Evolutionary conservation across 106 monocot species (phyloP), one percentile per base, ranked within the genome.

Genomic region (Phalaenopsis aphrodite): DNA sequence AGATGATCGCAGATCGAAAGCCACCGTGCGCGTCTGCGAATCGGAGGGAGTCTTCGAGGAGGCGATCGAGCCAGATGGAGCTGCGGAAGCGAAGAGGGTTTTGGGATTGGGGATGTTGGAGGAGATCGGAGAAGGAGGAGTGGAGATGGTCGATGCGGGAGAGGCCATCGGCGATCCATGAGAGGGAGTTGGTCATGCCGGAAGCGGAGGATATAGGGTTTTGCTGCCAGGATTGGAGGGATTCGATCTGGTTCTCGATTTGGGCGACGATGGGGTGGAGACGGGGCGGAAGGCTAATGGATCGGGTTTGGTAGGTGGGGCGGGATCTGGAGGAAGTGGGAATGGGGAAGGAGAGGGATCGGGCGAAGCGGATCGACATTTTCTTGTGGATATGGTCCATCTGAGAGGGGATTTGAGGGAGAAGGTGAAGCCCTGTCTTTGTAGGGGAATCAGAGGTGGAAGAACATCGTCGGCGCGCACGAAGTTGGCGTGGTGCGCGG

Each of bases 11-110:
- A 36, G 78, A 79, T 8, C 87, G 82, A 82, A 97, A 89, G 24
- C 76, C 78, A 8, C 86, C 89, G 67, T 90, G 82, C 46, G 84
- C 83, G 72, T 97, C 96, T 38, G 85, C 88, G 58, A 94, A 79
- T 56, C 64, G 78, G 76, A 98, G 94, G 83, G 87, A 89, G 80
- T 89, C 86, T 37, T 92, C 94, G 15, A 94, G 92, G 55, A 92
- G 85, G 19, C 58, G 23, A 2, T 89, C 84, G 38, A 81, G 68
- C 76, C 77, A 81, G 2, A 77, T 17, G 39, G 86, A 9, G 79
- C 73, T 58, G 48, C 78, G 79, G 79, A 6, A 4, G 8, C 83
- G 84, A 66, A 91, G 85, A 77, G 83, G 12, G 36, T 86, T 88
- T 56, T 77, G 88, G 2, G 85, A 79, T 55, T 91, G 85, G 10